Conservation (phyloP, 1,284 basidiomycete genomes). For the Cryptococcus maquisensis region DNA sequence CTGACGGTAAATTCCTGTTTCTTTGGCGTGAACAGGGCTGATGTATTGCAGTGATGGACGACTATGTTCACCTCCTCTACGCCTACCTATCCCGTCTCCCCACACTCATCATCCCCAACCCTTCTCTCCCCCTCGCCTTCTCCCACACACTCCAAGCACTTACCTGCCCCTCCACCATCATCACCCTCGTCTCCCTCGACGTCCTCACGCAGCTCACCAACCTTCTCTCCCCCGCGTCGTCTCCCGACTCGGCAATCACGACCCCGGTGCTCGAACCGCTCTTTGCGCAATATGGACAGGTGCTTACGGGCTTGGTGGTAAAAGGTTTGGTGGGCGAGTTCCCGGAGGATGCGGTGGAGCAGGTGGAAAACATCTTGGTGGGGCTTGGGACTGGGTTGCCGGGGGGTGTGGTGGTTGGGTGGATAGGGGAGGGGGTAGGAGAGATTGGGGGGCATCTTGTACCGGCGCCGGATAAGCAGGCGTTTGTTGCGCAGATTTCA, state of each 20-base stretch:
- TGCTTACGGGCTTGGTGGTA: slow-evolving; percentile 67
- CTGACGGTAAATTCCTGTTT: slow-evolving; percentile 62
- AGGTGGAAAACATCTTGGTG: slow-evolving; percentile 73
- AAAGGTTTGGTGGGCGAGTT: slow-evolving; percentile 78
- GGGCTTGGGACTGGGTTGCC: slow-evolving; percentile 60
- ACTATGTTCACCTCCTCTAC: slow-evolving; percentile 80
- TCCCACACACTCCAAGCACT: slow-evolving; percentile 70
- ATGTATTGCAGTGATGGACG: slow-evolving; percentile 73
- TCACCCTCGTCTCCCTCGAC: slow-evolving; percentile 75
- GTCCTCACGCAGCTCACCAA: slow-evolving; percentile 69
- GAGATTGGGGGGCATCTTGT: slow-evolving; percentile 63
- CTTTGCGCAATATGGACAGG: slow-evolving; percentile 68
- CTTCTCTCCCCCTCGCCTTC: slow-evolving; percentile 70
- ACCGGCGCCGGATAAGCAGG: slow-evolving; percentile 65
- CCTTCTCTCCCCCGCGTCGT: slow-evolving; percentile 50
- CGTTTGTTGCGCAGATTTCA: slow-evolving; percentile 69
- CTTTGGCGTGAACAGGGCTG: neutral
- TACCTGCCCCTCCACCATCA: slow-evolving; percentile 72
- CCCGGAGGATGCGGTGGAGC: slow-evolving; percentile 74
- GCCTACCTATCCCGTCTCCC: slow-evolving; percentile 67
- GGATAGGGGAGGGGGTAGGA: slow-evolving; percentile 68
- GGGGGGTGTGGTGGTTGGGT: slow-evolving; percentile 60
- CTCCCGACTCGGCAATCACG: slow-evolving; percentile 29
- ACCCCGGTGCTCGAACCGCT: slow-evolving; percentile 56
- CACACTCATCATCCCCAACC: slow-evolving; percentile 70